These are phyloP conservation scores for Sanguinoderma infundibulare DNA, from an alignment of 1,284 basidiomycete genomes.

Conservation along the genomic window DNA sequence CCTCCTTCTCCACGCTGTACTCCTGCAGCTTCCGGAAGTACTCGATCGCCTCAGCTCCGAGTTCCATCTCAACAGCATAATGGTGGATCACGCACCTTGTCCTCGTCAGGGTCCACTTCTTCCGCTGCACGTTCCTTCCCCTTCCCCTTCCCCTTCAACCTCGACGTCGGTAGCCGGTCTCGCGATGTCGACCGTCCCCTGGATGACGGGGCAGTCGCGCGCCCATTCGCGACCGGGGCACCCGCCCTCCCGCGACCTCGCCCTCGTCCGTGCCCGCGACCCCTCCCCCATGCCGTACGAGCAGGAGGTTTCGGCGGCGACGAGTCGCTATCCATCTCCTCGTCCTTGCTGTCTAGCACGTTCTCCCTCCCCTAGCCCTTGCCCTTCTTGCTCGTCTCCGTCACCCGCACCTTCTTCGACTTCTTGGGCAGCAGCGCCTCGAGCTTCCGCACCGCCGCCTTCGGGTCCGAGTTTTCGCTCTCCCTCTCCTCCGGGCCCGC, in stretches of 20 bases:
- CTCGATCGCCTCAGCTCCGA: slow-evolving; percentile 16
- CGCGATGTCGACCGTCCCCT: slow-evolving; percentile 12
- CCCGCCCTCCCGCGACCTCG: slow-evolving; percentile 7
- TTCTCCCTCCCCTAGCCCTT: slow-evolving; percentile 13
- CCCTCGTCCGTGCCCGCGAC: slow-evolving; percentile 6
- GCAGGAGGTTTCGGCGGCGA: slow-evolving; percentile 19
- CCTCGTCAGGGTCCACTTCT: slow-evolving; percentile 25
- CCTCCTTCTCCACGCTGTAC: slow-evolving; percentile 37
- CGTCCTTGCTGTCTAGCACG: slow-evolving; percentile 8
- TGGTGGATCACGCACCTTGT: slow-evolving; percentile 21
- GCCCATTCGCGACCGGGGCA: slow-evolving; percentile 1
- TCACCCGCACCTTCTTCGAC: slow-evolving; percentile 12
- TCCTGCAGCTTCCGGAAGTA: slow-evolving; percentile 35
- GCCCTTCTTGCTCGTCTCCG: slow-evolving; percentile 5
- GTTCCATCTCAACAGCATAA: background rate
- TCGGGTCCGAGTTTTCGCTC: slow-evolving; percentile 27
- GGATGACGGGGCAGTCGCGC: background rate
- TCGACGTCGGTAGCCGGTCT: slow-evolving; percentile 6
- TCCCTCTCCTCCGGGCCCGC: slow-evolving; percentile 13
- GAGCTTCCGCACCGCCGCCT: slow-evolving; percentile 25
- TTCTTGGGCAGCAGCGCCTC: slow-evolving; percentile 34
- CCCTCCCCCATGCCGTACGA: slow-evolving; percentile 11
- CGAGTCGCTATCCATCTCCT: slow-evolving; percentile 6
- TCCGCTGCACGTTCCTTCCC: slow-evolving; percentile 24
- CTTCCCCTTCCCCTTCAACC: slow-evolving; percentile 25